Percentiles rank a stretch among this genome's conserved stretches.
Conservation (phyloP, 208 protist genomes). For the Crithidia bombi region DNA sequence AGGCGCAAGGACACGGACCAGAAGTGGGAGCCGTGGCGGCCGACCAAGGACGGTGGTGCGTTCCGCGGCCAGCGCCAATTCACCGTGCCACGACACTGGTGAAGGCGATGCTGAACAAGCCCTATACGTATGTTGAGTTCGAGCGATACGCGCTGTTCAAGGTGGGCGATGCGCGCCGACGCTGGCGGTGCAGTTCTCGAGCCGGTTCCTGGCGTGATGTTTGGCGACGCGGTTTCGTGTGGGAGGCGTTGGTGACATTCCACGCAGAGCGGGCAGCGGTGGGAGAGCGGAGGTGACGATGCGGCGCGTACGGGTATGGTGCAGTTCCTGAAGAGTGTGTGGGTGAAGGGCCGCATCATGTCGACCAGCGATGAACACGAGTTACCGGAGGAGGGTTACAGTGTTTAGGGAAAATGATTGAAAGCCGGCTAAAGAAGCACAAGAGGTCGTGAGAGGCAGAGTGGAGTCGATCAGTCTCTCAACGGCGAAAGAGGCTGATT, state of each 20-base stretch:
- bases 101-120: conserved; percentile 61
- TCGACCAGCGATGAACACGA: conserved; percentile 43
- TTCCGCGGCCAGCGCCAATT: conserved; percentile 65
- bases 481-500: background rate
- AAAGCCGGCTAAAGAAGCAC: background rate
- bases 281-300: conserved; percentile 46
- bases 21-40: conserved; percentile 59
- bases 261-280: conserved; percentile 41
- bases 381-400: conserved; percentile 52
- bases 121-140: conserved; percentile 61
- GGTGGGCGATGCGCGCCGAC: conserved; percentile 48
- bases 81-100: conserved; percentile 62
- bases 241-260: conserved; percentile 54
- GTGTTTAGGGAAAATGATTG: conserved; percentile 7
- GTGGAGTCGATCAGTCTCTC: background rate
- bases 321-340: conserved; percentile 56
- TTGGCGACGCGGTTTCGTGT: conserved; percentile 63
- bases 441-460: background rate
- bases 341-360: conserved; percentile 53
- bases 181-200: conserved; percentile 67
- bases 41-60: conserved; percentile 34
- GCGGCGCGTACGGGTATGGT: conserved; percentile 15
- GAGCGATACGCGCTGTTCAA: conserved; percentile 69
- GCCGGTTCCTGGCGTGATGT: conserved; percentile 60
- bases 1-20: conserved; percentile 56